Evolutionary conservation across 2,329 filamentous ascomycete genomes (phyloP).

Genomic region (Alternaria sp.): DNA sequence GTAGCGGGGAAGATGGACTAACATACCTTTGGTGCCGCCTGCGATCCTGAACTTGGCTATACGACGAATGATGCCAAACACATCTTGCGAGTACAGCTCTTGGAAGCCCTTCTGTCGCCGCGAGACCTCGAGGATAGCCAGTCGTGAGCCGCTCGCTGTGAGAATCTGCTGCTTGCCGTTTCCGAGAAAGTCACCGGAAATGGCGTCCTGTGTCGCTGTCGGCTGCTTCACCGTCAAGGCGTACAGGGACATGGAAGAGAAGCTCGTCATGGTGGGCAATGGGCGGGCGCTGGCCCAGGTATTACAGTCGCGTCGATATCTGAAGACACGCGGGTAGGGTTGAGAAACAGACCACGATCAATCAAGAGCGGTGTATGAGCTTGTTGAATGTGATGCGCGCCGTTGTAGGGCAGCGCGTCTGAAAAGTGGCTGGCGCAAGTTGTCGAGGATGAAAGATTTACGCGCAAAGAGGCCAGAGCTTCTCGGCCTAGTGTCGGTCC

Average conservation of each 20-base stretch:
- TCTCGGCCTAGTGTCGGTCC: slow-evolving; percentile 25
- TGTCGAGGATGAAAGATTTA: slow-evolving; percentile 19
- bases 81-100: slow-evolving; percentile 87
- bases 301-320: slow-evolving; percentile 25
- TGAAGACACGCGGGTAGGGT: slow-evolving; percentile 3
- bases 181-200: slow-evolving; percentile 93
- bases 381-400: slow-evolving; percentile 12
- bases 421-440: slow-evolving; percentile 4
- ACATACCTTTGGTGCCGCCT: slow-evolving; percentile 93
- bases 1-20: slow-evolving; percentile 35
- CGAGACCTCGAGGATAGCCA: slow-evolving; percentile 88
- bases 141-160: slow-evolving; percentile 87
- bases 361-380: background rate
- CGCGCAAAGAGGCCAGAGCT: slow-evolving; percentile 20
- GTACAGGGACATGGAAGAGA: slow-evolving; percentile 98
- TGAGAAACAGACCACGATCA: background rate
- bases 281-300: slow-evolving; percentile 46
- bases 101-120: slow-evolving; percentile 85
- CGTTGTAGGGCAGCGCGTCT: slow-evolving; percentile 12
- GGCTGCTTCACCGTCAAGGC: slow-evolving; percentile 94
- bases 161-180: slow-evolving; percentile 98
- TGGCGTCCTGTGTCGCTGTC: slow-evolving; percentile 86
- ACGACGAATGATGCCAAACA: slow-evolving; percentile 93
- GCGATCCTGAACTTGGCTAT: slow-evolving; percentile 90
- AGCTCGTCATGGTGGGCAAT: slow-evolving; percentile 82